Conservation (phyloP, 169 alveolate species). For the Cryptosporidium sp. region DNA sequence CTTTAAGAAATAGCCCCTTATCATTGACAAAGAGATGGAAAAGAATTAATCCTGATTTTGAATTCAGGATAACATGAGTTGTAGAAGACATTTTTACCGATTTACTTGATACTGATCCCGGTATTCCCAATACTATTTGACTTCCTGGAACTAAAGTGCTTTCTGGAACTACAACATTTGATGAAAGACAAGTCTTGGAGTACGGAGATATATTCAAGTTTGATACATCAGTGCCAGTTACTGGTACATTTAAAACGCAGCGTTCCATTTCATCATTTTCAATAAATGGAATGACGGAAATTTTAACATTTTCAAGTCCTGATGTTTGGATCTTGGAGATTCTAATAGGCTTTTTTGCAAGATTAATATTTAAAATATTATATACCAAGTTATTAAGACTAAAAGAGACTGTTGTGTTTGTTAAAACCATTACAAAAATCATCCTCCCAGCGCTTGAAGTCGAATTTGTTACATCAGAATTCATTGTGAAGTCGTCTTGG, state of each 20-base stretch:
- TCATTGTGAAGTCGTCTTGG: constrained; percentile 4
- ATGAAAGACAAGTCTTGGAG: constrained; percentile 34
- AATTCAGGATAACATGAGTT: not conserved
- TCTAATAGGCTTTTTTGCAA: constrained; percentile 40
- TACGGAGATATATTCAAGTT: constrained; percentile 24
- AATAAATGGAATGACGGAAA: constrained; percentile 36
- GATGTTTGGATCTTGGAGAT: constrained; percentile 20
- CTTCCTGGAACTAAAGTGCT: constrained; percentile 2
- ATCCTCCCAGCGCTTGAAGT: not conserved
- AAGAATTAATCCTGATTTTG: constrained; percentile 22
- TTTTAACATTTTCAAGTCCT: constrained; percentile 19
- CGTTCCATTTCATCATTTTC: constrained; percentile 7
- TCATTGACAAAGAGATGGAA: constrained; percentile 31
- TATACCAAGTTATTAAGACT: constrained; percentile 47
- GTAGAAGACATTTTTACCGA: not conserved
- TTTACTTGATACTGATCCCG: constrained; percentile 24
- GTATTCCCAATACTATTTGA: constrained; percentile 52
- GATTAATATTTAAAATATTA: constrained; percentile 23
- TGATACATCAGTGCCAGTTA: not conserved
- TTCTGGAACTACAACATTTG: constrained; percentile 4
- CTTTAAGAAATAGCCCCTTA: constrained; percentile 25
- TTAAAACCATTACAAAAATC: constrained; percentile 48
- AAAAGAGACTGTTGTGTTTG: constrained; percentile 45
- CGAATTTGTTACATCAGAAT: not conserved
- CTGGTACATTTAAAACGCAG: constrained; percentile 24